Conservation (phyloP, 2,329 filamentous ascomycete genomes). For the Diaporthe batatas region DNA sequence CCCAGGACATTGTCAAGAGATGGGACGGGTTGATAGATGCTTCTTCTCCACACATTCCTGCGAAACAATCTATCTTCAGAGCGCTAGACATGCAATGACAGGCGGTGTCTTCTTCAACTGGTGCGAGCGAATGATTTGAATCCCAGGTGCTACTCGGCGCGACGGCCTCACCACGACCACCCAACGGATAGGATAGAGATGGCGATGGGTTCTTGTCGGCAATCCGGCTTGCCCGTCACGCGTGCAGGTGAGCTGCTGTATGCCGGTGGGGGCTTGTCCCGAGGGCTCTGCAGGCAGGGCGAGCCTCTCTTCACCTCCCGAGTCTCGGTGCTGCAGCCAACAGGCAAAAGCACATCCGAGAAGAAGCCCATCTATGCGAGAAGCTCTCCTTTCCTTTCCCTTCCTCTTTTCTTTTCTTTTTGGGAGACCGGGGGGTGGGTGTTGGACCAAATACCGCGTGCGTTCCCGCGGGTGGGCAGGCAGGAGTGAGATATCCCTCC, state of each 20-base stretch:
- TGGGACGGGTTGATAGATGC: slow-evolving; percentile 8
- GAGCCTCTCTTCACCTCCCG: background rate
- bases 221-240: background rate
- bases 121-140: background rate
- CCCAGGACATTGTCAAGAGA: background rate
- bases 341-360: background rate
- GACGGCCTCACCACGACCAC: background rate
- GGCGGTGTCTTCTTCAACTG: background rate
- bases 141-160: background rate
- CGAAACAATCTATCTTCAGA: background rate
- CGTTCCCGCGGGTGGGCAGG: background rate
- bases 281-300: background rate
- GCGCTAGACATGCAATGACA: slow-evolving; percentile 22
- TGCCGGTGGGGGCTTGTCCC: background rate
- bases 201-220: background rate
- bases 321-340: background rate
- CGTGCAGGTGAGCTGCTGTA: background rate
- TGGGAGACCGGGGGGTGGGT: no score
- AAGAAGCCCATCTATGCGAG: background rate
- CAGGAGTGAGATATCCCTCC: background rate
- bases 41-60: slow-evolving; percentile 7
- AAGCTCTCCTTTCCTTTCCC: no score
- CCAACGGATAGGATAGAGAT: background rate
- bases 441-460: background rate
- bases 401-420: no score